phyloP scores from a whole-genome alignment of 73 alveolate species.

The Tetrahymena malaccensis region DNA sequence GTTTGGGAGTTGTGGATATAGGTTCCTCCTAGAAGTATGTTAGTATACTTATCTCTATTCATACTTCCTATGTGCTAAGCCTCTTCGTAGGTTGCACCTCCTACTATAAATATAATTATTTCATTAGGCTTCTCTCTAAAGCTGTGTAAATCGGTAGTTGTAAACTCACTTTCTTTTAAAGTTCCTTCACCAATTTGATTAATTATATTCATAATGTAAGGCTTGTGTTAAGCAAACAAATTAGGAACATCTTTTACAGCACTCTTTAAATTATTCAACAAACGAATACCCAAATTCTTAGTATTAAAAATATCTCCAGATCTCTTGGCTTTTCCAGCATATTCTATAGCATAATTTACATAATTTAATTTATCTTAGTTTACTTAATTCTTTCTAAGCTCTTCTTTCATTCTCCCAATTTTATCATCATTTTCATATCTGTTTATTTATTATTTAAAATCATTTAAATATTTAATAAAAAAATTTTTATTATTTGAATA shows the following conservation, averaged over 20 bases:
- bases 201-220: constrained; percentile 48
- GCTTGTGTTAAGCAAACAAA: constrained; percentile 84
- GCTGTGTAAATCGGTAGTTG: constrained; percentile 38
- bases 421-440: constrained; percentile 76
- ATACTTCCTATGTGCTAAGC: constrained; percentile 56
- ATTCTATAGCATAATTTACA: constrained; percentile 54
- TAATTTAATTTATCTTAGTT: constrained; percentile 45
- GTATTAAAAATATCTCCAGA: constrained; percentile 72
- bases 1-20: constrained; percentile 72
- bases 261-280: constrained; percentile 37
- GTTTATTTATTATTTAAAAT: neutral
- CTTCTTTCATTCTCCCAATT: constrained; percentile 52
- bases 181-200: constrained; percentile 61
- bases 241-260: constrained; percentile 72
- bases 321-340: constrained; percentile 68
- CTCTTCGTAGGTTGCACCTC: constrained; percentile 92
- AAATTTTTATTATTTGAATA: no score
- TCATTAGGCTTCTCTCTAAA: constrained; percentile 61
- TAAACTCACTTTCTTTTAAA: constrained; percentile 53
- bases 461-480: no score
- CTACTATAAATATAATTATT: constrained; percentile 74
- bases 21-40: constrained; percentile 77
- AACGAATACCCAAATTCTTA: constrained; percentile 64
- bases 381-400: constrained; percentile 49
- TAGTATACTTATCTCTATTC: constrained; percentile 23